phyloP scores from a whole-genome alignment of 2,329 filamentous ascomycete species.

The Fusarium clavum region DNA sequence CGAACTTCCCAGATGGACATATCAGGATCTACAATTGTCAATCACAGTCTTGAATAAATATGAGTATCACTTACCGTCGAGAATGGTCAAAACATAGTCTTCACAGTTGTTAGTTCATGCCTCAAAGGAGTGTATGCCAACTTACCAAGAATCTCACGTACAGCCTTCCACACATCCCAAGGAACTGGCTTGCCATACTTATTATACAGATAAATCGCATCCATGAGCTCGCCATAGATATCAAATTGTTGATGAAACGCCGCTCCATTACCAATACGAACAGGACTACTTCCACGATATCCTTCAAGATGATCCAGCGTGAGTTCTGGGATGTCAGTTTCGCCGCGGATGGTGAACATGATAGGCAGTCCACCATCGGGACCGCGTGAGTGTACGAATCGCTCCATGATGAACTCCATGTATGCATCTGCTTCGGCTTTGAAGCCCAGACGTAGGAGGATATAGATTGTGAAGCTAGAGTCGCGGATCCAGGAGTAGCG shows the following conservation, averaged over 20 bases:
- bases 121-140: background rate
- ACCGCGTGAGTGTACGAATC: slow-evolving; percentile 71
- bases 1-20: slow-evolving; percentile 89
- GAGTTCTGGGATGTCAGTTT: slow-evolving; percentile 77
- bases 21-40: slow-evolving; percentile 65
- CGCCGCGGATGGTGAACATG: slow-evolving; percentile 84
- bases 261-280: slow-evolving; percentile 81
- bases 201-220: slow-evolving; percentile 81
- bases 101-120: background rate
- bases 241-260: slow-evolving; percentile 82
- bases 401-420: slow-evolving; percentile 81
- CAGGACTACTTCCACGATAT: slow-evolving; percentile 76
- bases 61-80: slow-evolving; percentile 58
- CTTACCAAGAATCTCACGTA: slow-evolving; percentile 72
- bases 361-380: slow-evolving; percentile 75
- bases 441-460: slow-evolving; percentile 81
- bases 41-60: background rate
- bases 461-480: slow-evolving; percentile 81
- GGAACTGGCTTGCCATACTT: slow-evolving; percentile 81
- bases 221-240: slow-evolving; percentile 83
- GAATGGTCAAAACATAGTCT: slow-evolving; percentile 77
- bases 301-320: slow-evolving; percentile 78
- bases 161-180: slow-evolving; percentile 80
- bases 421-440: slow-evolving; percentile 80
- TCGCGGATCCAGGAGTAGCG: slow-evolving; percentile 84